Evolutionary conservation across 805 yeast species (phyloP).

Genomic region (Danielia reshetovae): DNA sequence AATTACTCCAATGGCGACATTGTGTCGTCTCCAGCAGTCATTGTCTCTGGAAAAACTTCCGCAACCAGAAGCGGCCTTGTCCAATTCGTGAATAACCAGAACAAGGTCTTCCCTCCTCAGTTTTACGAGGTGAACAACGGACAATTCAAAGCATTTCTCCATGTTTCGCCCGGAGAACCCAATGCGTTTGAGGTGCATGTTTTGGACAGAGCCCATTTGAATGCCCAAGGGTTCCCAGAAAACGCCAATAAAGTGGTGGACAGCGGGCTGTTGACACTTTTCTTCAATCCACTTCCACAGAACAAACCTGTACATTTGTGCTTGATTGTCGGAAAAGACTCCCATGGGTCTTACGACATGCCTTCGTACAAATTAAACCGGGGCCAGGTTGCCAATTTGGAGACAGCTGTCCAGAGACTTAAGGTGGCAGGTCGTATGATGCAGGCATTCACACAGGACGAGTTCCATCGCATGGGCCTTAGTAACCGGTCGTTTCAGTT

Average conservation of each 20-base stretch:
- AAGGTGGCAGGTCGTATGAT: constrained; percentile 81
- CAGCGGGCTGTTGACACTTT: constrained; percentile 19
- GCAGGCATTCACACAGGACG: constrained; percentile 91
- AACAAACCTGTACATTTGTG: constrained; percentile 83
- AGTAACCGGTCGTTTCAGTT: constrained; percentile 77
- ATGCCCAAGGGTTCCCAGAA: constrained; percentile 32
- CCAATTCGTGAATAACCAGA: constrained; percentile 29
- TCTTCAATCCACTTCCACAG: constrained; percentile 47
- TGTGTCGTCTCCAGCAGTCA: constrained; percentile 38
- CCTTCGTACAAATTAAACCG: constrained; percentile 45
- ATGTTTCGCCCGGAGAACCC: constrained; percentile 58
- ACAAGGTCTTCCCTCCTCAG: constrained; percentile 59
- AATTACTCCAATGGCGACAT: constrained; percentile 33
- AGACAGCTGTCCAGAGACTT: constrained; percentile 68
- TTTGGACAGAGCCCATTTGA: constrained; percentile 21
- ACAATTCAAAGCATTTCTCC: constrained; percentile 70
- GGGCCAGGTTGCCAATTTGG: constrained; percentile 62
- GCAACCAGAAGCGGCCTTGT: constrained; percentile 23
- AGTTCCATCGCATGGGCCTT: constrained; percentile 73
- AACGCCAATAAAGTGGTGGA: constrained; percentile 19
- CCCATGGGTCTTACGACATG: constrained; percentile 66
- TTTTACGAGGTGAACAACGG: constrained; percentile 65
- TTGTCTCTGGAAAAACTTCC: constrained; percentile 29
- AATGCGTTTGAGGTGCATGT: constrained; percentile 56
- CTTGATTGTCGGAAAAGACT: constrained; percentile 70